Percentiles rank a stretch among this genome's conserved stretches.
Conservation (phyloP, 2,329 filamentous ascomycete genomes). For the Trichophyton equinum region DNA sequence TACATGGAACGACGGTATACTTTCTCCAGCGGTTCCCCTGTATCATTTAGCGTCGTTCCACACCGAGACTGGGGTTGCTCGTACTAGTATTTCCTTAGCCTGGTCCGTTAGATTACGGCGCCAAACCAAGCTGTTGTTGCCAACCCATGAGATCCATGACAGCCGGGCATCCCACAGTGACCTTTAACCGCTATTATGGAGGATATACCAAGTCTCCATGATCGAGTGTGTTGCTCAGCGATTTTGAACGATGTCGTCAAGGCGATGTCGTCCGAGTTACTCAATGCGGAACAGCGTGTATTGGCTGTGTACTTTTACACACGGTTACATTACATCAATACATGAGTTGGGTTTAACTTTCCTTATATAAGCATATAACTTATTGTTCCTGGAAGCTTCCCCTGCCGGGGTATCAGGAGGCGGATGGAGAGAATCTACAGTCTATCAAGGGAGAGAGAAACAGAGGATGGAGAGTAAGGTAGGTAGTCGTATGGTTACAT, state of each 20-base stretch:
- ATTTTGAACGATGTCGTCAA: background rate
- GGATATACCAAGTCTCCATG: background rate
- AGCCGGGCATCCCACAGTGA: background rate
- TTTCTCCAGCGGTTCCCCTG: slow-evolving; percentile 5
- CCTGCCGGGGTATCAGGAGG: no score
- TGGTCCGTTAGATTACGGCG: background rate
- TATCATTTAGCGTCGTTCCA: slow-evolving; percentile 3
- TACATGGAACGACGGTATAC: slow-evolving; percentile 1
- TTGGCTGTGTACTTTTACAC: background rate
- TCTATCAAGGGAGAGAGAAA: no score
- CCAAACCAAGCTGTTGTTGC: background rate
- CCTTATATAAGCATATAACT: background rate
- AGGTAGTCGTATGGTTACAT: no score
- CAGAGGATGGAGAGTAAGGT: no score
- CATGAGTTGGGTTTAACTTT: no score
- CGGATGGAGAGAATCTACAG: no score
- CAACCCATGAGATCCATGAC: background rate
- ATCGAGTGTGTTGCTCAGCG: background rate
- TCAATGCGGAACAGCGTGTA: background rate
- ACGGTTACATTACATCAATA: background rate
- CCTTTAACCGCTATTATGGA: background rate
- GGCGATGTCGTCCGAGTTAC: background rate
- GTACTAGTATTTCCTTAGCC: slow-evolving; percentile 3
- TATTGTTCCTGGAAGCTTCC: background rate
- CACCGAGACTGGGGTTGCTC: background rate